Base-by-base conservation (phyloP, 805 yeast species). In the Candida michaelii region DNA sequence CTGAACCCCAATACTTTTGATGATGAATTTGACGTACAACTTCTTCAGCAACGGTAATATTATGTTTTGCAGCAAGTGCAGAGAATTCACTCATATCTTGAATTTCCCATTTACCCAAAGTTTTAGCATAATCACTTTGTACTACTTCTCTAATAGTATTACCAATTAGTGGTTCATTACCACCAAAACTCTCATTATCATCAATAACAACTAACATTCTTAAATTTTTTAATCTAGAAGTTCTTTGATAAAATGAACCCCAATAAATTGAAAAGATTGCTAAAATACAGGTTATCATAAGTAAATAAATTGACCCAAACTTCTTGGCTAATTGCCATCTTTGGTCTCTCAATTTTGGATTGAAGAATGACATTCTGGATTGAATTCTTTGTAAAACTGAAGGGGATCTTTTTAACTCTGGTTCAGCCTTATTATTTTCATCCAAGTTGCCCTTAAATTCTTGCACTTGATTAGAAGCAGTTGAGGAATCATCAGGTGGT, bases 1-100 rank as follows among this genome's bases (percentile, higher is more conserved):
- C 62, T 0, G 83, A 76, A 17, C 76, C 73, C 93, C 91, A 85
- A 52, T 72, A 82, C 13, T 73, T 53, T 58, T 81, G 77, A 40
- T 73, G 74, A 51, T 76, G 79, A 3, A 85, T 71, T 40, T 62
- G 61, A 25, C 70, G 51, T 30, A 58, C 27, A 15, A 82, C 55
- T 48, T 76, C 74, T 3, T 66, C 67, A 25, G 58, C 63, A 6
- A 69, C 39, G 7, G 55, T 43, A 37, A 52, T 55, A 39, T 55
- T 51, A 42, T 62, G 55, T n/a, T 50, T 44, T 1, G 36, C 51
- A n/a, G 73, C 73, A 9, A 46, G 27, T 9, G 46, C 55, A 5
- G 46, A 46, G 31, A 70, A 59, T n/a, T 60, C 61, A 0, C 62
- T 44, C 19, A 48, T 42, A 43, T 66, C 55, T 37, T 47, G 55